Percentiles rank a stretch among this genome's conserved stretches.
Conservation (phyloP, 2,329 filamentous ascomycete genomes). For the Aspergillus sp. region DNA sequence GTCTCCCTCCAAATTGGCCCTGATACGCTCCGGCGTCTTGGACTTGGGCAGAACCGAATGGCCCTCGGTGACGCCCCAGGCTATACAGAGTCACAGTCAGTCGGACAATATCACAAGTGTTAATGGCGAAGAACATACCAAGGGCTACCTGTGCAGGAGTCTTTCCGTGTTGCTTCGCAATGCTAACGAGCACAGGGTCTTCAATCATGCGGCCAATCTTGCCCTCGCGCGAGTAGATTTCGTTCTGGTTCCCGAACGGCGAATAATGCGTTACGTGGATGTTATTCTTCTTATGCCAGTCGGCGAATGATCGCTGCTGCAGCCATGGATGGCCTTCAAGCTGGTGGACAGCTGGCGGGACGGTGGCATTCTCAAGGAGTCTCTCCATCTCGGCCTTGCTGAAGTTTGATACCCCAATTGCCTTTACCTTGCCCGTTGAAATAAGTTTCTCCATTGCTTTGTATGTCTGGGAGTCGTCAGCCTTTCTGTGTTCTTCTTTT, state of each 20-base stretch:
- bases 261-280: constrained; percentile 58
- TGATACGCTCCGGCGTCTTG: constrained; percentile 47
- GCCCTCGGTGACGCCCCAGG: constrained; percentile 55
- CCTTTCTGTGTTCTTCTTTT: no score
- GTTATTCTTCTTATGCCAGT: constrained; percentile 50
- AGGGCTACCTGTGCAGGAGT: constrained; percentile 53
- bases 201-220: constrained; percentile 53
- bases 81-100: constrained; percentile 23
- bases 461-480: constrained; percentile 43
- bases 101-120: no score
- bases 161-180: constrained; percentile 56
- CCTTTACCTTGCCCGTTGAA: constrained; percentile 45
- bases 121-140: constrained; percentile 26
- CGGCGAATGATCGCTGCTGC: constrained; percentile 50
- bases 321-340: constrained; percentile 56
- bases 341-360: constrained; percentile 52
- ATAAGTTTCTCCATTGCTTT: constrained; percentile 50
- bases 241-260: constrained; percentile 56
- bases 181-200: constrained; percentile 49
- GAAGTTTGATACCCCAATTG: constrained; percentile 57
- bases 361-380: constrained; percentile 44
- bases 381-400: constrained; percentile 49
- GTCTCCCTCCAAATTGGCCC: constrained; percentile 48
- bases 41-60: constrained; percentile 56
- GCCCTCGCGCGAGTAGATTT: constrained; percentile 46